Evolutionary conservation across 2,329 filamentous ascomycete species (phyloP).

Genomic region (Diaporthe australafricana): DNA sequence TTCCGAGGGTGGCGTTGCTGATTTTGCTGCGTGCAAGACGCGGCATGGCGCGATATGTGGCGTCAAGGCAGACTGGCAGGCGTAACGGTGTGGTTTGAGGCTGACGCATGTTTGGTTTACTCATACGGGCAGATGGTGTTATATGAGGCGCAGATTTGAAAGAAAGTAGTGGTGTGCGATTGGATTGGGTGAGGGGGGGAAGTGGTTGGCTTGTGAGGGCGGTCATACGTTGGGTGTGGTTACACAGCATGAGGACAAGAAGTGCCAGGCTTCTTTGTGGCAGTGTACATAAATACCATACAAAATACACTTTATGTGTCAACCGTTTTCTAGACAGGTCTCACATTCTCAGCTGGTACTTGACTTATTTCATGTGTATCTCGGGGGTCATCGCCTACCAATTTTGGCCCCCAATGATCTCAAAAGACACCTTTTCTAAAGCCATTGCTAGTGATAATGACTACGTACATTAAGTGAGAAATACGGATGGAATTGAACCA

Average conservation of each 20-base stretch:
- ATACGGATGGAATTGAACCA: not conserved
- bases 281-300: constrained; percentile 10
- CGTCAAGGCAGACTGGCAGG: constrained; percentile 11
- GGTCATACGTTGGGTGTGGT: constrained; percentile 16
- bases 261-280: constrained; percentile 4
- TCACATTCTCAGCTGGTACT: no score
- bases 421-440: not conserved
- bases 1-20: not conserved
- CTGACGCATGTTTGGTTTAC: not conserved
- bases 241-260: constrained; percentile 16
- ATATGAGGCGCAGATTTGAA: not conserved
- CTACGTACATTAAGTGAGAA: not conserved
- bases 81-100: not conserved
- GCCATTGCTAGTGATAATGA: not conserved
- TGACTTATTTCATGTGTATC: no score
- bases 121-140: not conserved
- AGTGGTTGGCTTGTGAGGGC: not conserved
- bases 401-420: not conserved
- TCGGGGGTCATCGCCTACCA: not conserved
- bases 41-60: not conserved
- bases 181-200: no score
- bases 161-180: not conserved
- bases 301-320: not conserved
- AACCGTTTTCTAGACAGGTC: not conserved
- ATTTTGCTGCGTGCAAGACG: not conserved